Evolutionary conservation across 768 basidiomycete species (phyloP), one percentile per base, ranked within the genome.

Genomic region (Goffeauzyma gilvescens): DNA sequence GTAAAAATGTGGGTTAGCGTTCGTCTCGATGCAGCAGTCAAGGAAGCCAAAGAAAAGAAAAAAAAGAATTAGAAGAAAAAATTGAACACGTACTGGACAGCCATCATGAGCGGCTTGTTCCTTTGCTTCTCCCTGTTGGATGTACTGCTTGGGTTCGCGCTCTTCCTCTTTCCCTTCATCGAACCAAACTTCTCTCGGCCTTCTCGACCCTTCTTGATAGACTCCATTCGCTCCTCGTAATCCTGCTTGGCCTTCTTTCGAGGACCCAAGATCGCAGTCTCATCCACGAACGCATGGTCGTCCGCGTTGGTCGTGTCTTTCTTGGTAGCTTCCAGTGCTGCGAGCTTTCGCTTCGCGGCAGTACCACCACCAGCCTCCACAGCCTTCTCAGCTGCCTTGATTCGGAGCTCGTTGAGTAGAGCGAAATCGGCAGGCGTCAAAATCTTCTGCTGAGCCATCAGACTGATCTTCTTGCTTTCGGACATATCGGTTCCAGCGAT

Each of bases 381-480:
- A 0, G 75, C 75, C 44, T 75, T 72, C 13, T 71, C 67, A 14
- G 81, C 82, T 0, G 79, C 82, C 65, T 84, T 72, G 38, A 84
- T 71, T 2, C 79, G 77, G 15, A 96, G 75, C 52, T 93, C 84
- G 56, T 83, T 81, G 40, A 96, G 70, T 39, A 93, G 64, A 0
- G 81, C 81, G 58, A 95, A 98, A 63, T 98, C 93, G 23, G 87
- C 87, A 0, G 93, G 93, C 0, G 93, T 96, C 32, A 96, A 74
- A 55, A 98, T 96, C 56, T 63, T 63, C 30, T 60, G 59, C 42
- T 60, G 59, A 40, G 61, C 61, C 17, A 63, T 37, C 6, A 63
- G 42, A 13, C 59, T 59, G 24, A 63, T 33, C 46, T 63, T 60
- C 49, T 60, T 60, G 38, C 50, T 42, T 33, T 48, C 45, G 0